These are phyloP conservation scores for Kwoniella botswanensis DNA, from an alignment of 768 basidiomycete genomes.

Conservation along the genomic window DNA sequence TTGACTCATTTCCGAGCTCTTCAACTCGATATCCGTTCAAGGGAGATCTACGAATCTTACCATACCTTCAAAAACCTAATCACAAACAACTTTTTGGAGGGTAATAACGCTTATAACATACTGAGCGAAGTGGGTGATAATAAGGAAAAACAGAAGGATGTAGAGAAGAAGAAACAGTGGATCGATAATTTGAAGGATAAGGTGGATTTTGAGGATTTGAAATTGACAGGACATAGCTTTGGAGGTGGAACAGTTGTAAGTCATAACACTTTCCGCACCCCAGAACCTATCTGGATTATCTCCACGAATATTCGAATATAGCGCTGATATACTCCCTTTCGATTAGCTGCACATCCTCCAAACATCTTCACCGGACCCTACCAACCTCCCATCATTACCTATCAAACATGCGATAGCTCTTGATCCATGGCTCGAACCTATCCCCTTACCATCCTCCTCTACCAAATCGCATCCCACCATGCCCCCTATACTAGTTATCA, in stretches of 20 bases:
- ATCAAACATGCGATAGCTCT: conserved; percentile 68
- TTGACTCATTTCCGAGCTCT: conserved; percentile 67
- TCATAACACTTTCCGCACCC: conserved; percentile 10
- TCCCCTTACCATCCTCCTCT: conserved; percentile 63
- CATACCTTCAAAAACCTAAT: conserved; percentile 68
- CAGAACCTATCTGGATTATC: neutral
- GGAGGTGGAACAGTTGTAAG: conserved; percentile 65
- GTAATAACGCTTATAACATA: neutral
- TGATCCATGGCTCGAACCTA: conserved; percentile 85
- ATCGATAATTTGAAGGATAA: conserved; percentile 32
- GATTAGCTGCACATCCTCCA: conserved; percentile 33
- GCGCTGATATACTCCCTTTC: neutral
- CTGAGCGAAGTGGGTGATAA: neutral
- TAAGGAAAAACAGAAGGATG: conserved; percentile 54
- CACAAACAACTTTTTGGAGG: conserved; percentile 38
- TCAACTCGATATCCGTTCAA: conserved; percentile 72
- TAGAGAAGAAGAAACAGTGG: conserved; percentile 61
- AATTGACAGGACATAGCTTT: conserved; percentile 66
- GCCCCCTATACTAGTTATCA: conserved; percentile 68
- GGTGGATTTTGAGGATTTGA: conserved; percentile 58
- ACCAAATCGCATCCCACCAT: conserved; percentile 29
- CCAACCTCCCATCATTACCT: conserved; percentile 62
- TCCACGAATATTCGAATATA: neutral
- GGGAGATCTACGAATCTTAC: conserved; percentile 72
- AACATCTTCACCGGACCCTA: conserved; percentile 19